Evolutionary conservation across 2,329 filamentous ascomycete genomes (phyloP), one percentile per base, ranked within the genome.

Genomic region (Fusarium sp.): DNA sequence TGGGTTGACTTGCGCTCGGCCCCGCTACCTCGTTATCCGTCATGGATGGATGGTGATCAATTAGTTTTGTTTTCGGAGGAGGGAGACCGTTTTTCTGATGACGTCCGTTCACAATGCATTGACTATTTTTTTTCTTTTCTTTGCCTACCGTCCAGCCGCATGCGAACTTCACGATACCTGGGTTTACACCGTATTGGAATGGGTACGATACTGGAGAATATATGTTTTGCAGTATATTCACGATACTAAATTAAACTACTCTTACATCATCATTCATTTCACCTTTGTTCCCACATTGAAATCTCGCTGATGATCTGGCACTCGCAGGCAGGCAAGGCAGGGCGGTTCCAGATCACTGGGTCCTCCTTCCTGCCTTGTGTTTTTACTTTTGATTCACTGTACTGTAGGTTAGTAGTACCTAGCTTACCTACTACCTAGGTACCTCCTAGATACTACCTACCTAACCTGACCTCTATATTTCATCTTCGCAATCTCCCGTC

Each of bases 291-390:
- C 59, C 59, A 70, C 67, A 46, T 54, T 30, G 52, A 53, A 67
- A 74, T 73, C 69, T 73, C 61, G 57, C 57, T 52, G 57, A 70
- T 70, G 57, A 74, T 74, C 72, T 73, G 57, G 59, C 59, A 45
- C 67, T 64, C 42, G 45, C 38, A 46, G 65, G 68, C 23, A 23
- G 23, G 23, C 23, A 23, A 23, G 23, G 23, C 63, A 69, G 70
- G 72, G 72, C 69, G 58, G 69, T 72, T 69, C 72, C 72, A 74
- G 72, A 73, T 74, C 72, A 74, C 44, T 70, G 71, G 72, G 72
- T 74, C 67, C 13, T 40, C 16, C 31, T 18, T 41, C 18, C 15
- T 30, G 23, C 23, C 23, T 23, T 23, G 23, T 23, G 12, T 36
- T 23, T n/a, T 49, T 36, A 30, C 30, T 49, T 12, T 26, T 49